Base-by-base conservation (phyloP, 2,329 filamentous ascomycete species). In the Sporothrix protearum region DNA sequence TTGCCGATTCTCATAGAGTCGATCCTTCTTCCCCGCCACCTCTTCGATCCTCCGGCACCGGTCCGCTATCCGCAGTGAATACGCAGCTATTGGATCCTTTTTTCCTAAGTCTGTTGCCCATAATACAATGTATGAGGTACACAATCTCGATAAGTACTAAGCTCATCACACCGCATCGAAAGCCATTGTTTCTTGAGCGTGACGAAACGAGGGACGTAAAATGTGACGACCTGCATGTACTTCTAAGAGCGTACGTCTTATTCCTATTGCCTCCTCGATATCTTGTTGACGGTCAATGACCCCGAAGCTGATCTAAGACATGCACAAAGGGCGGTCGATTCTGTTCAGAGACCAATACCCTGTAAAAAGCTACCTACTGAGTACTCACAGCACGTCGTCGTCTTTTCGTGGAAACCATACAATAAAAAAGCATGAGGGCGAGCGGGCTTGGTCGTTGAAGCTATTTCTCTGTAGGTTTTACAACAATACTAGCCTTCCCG, bases 251-350 rank as follows among this genome's bases (percentile, higher is more conserved):
- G 49, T 25, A 53, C n/a, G 19, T 22, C 47, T 19, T 51, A 51
- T 22, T 51, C 47, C 19, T 53, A 53, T 53, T 2, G 6, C 22
- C 49, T 25, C 10, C 3, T 53, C 49, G 49, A 53, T 53, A 53
- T 10, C 22, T 19, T 47, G 42, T 28, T 25, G 25, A 22, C 14
- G 49, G 49, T 22, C 22, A 53, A 53, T 53, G 49, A 10, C 9
- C 22, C 49, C 9, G 49, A 57, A 22, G 33, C 57, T 61, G 57
- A 61, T 19, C 57, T 61, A 30, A 61, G 57, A 61, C 57, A 61
- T 61, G 33, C 30, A 39, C 57, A 61, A 61, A 55, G 14, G 19
- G 33, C 14, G 16, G 30, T 39, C 19, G 30, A 10, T 39, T 39
- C 22, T n/a, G 16, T 10, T 51, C 49, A 51, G 22, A 51, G 19